Percentiles rank a stretch among this genome's conserved stretches.
Conservation (phyloP, 495 filamentous ascomycete genomes). For the Aspergillus mulundensis region DNA sequence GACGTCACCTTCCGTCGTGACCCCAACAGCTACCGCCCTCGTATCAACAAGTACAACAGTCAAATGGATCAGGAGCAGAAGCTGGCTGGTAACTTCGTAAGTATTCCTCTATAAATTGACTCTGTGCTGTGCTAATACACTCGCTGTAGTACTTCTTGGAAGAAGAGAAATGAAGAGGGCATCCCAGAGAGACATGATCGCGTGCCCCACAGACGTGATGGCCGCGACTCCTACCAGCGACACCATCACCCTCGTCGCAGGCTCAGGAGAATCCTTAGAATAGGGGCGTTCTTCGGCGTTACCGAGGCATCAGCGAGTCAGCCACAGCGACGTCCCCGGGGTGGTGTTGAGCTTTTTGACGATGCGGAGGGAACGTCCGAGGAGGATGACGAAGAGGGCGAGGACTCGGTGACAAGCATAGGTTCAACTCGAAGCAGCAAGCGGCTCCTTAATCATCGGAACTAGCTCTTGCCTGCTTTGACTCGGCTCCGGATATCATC, state of each 20-base stretch:
- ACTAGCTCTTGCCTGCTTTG: background rate
- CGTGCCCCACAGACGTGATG: conserved; percentile 39
- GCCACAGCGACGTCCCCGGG: conserved; percentile 21
- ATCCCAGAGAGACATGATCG: conserved; percentile 45
- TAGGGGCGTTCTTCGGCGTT: conserved; percentile 43
- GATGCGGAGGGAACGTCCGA: conserved; percentile 43
- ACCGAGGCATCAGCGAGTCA: conserved; percentile 40
- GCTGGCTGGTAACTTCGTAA: conserved; percentile 82
- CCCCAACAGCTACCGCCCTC: conserved; percentile 89
- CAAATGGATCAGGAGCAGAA: conserved; percentile 98
- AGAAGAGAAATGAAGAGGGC: conserved; percentile 75
- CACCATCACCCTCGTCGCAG: conserved; percentile 32
- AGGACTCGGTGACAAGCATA: conserved; percentile 4
- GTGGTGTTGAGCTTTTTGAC: conserved; percentile 25
- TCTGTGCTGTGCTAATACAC: background rate
- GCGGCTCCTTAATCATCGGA: background rate
- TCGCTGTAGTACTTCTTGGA: conserved; percentile 75
- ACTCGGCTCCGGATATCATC: background rate
- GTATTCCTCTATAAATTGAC: conserved; percentile 24
- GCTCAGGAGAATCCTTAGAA: conserved; percentile 31
- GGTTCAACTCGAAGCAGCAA: background rate
- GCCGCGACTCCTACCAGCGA: conserved; percentile 39
- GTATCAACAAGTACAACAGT: conserved; percentile 96
- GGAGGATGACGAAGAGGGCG: conserved; percentile 53
- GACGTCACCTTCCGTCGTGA: conserved; percentile 98